Base-by-base conservation (phyloP, 495 filamentous ascomycete genomes). In the Cercophora samala region DNA sequence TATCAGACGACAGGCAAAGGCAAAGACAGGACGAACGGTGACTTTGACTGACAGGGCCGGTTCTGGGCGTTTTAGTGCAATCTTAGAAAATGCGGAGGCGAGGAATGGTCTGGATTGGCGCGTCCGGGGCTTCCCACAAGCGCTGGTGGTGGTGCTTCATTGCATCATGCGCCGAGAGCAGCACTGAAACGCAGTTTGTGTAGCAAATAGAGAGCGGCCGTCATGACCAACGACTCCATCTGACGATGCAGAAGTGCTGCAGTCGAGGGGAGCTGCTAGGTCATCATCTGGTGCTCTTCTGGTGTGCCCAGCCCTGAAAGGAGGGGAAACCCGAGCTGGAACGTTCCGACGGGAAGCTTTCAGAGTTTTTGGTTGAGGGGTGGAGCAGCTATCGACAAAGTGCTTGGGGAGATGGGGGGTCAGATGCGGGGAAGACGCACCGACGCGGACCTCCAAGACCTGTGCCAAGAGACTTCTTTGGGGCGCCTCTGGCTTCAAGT, bases 81-180 rank as follows among this genome's bases (percentile, higher is more conserved):
- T 63, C 1, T 66, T 66, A 60, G 26, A 62, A 66, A 68, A 68
- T 64, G 66, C 46, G 59, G 63, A 68, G 63, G 65, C 52, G 65
- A 63, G 21, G 26, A 24, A 42, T 42, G 51, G 37, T 54, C n/a
- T 18, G 62, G 52, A 32, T 67, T 63, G 60, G 60, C 65, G 37
- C 24, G 51, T 59, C 56, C 60, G 63, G 63, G 63, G 51, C n/a
- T 21, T 18, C 53, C 25, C 21, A 37, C 37, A 61, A 23, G 22
- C 5, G 21, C 53, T 11, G 37, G 5, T 46, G 6, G 11, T 32
- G 29, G 5, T 46, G 6, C 37, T 13, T 17, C 37, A 46, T 56
- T 56, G 53, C 53, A 56, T 56, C 53, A 56, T 56, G n/a, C 53
- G 53, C 53, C 53, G 53, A 56, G 53, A 46, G 37, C 37, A 17